phyloP scores from a whole-genome alignment of 2,329 filamentous ascomycete species.

The Colletotrichum viniferum region DNA sequence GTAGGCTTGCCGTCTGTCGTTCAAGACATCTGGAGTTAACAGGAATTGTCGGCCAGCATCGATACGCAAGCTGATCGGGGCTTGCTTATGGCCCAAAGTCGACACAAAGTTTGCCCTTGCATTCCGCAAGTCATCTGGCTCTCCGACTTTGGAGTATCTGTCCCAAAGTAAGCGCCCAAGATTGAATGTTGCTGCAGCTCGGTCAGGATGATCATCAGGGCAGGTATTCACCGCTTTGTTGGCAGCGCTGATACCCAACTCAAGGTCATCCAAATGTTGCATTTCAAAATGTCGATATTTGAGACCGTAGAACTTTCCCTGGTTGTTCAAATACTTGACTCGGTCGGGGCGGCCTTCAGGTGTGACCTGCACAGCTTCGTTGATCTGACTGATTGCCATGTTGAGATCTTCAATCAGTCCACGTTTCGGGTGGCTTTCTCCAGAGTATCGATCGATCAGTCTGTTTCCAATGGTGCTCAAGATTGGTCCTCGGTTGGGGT shows the following conservation, averaged over 20 bases:
- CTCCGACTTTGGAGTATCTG: background rate
- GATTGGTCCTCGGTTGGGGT: background rate
- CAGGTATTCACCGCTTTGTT: fast-evolving
- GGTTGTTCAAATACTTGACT: background rate
- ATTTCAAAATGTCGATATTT: background rate
- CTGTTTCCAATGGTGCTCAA: background rate
- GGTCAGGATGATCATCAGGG: background rate
- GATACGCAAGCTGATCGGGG: background rate
- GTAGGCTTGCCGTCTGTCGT: background rate
- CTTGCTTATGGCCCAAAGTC: background rate
- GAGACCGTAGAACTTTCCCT: background rate
- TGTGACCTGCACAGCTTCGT: background rate
- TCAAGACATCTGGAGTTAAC: background rate
- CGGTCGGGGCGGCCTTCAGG: background rate
- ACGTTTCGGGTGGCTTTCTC: fast-evolving
- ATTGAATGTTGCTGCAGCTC: background rate
- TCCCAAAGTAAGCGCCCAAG: background rate
- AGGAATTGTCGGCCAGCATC: background rate
- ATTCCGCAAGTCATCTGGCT: background rate
- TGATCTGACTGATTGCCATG: background rate
- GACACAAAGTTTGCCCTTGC: background rate
- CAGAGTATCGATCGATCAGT: background rate
- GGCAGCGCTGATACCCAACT: background rate
- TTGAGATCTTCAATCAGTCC: background rate
- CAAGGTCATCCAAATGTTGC: background rate